Evolutionary conservation across 345 rosid genomes (phyloP), one percentile per base, ranked within the genome.

Genomic region (Acer negundo): DNA sequence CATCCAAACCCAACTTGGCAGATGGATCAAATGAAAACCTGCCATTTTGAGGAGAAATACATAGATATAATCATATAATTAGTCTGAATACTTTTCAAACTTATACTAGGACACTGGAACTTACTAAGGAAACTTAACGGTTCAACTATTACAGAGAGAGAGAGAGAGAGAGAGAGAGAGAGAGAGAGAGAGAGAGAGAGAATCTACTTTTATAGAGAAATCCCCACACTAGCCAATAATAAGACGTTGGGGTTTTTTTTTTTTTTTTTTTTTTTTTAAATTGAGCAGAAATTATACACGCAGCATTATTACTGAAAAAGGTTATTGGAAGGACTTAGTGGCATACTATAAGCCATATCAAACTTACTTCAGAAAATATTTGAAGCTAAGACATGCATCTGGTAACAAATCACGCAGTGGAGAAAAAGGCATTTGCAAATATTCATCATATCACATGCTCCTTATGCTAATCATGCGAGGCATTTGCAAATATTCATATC

Each of bases 1-100:
- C 86, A 77, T 92, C 90, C 72, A 95, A 87, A 72, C 98, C 98
- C 85, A 95, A 84, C 78, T 90, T 86, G 53, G 87, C 82, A 64
- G 83, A 79, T 65, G 98, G 92, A 84, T 93, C 98, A 85, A 95
- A 95, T 64, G 97, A 87, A 85, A 95, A 93, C 90, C 97, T 93
- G 80, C 44, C 75, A 84, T 79, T 77, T 81, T 62, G 49, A 78
- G 75, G 78, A 71, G 67, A 78, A 46, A 69, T 49, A 51, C 44
- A 72, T 75, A 70, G 58, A 31, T 31, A 31, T 31, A 35, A 35
- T 4, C 6, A 35, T 35, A 47, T 58, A 72, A 20, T 63, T 55
- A 80, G 19, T 55, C 72, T 65, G 47, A 62, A 53, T 5, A 64
- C 9, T 19, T 20, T 70, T 76, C 44, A 23, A 63, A 79, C 38